Conservation (phyloP, 2,329 filamentous ascomycete genomes). For the Trichophyton benhamiae region DNA sequence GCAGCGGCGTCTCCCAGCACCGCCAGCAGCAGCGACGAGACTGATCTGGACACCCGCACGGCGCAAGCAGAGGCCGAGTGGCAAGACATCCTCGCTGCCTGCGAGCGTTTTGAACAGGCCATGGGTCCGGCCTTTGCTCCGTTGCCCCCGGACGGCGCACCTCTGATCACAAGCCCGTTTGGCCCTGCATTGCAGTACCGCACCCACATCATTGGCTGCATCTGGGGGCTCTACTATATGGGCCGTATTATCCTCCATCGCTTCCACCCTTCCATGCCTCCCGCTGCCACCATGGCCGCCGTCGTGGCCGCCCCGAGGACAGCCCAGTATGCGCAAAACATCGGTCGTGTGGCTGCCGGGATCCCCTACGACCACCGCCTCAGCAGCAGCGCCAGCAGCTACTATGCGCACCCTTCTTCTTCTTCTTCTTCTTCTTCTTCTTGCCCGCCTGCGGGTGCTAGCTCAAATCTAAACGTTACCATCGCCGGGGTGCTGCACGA, state of each 20-base stretch:
- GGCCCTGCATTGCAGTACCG: slow-evolving; percentile 70
- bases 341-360: slow-evolving; percentile 72
- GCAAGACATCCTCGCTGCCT: slow-evolving; percentile 40
- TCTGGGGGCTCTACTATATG: slow-evolving; percentile 83
- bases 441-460: slow-evolving; percentile 12
- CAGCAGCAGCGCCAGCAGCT: slow-evolving; percentile 15
- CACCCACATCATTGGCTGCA: slow-evolving; percentile 71
- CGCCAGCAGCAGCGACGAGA: slow-evolving; percentile 33
- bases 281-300: slow-evolving; percentile 76
- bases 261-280: slow-evolving; percentile 79
- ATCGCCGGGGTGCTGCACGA: slow-evolving; percentile 75
- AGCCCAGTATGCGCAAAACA: slow-evolving; percentile 54
- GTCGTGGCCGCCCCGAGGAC: slow-evolving; percentile 65
- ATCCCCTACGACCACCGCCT: slow-evolving; percentile 34
- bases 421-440: slow-evolving; percentile 11
- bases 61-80: slow-evolving; percentile 66
- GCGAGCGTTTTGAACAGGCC: slow-evolving; percentile 38
- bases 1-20: slow-evolving; percentile 10
- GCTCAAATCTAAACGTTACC: slow-evolving; percentile 54
- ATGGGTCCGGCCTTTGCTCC: slow-evolving; percentile 67
- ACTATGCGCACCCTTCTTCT: slow-evolving; percentile 17
- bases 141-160: slow-evolving; percentile 53
- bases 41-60: slow-evolving; percentile 51
- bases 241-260: slow-evolving; percentile 71
- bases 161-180: slow-evolving; percentile 59